Conservation (phyloP, 2,329 filamentous ascomycete species). For the Diaporthe australafricana region DNA sequence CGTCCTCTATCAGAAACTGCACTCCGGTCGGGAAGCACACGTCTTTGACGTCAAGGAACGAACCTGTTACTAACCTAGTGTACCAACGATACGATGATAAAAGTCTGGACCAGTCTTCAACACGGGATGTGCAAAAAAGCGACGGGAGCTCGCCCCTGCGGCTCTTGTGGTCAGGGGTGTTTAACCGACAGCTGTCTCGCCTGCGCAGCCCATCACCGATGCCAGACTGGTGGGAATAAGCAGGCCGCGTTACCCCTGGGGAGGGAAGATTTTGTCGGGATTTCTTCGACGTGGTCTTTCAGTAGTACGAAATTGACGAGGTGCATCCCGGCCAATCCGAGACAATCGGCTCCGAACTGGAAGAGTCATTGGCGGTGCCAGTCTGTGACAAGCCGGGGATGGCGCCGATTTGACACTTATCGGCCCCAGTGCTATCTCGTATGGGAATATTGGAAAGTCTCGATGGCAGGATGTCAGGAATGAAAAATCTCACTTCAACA, state of each 20-base stretch:
- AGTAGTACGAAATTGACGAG: constrained; percentile 3
- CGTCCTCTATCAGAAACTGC: constrained; percentile 6
- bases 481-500: not conserved
- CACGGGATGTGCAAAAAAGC: not conserved
- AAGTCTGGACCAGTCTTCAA: constrained; percentile 14
- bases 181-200: constrained; percentile 7
- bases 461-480: not conserved
- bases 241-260: constrained; percentile 5
- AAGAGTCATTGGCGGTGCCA: not conserved
- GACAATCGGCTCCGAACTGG: constrained; percentile 15
- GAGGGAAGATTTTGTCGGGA: not conserved
- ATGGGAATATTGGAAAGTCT: not conserved
- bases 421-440: not conserved
- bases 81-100: constrained; percentile 1
- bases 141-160: not conserved
- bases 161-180: not conserved
- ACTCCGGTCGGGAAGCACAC: constrained; percentile 10
- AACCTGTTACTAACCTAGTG: not conserved
- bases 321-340: constrained; percentile 19
- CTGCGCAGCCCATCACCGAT: not conserved
- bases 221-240: constrained; percentile 5
- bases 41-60: constrained; percentile 1
- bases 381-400: constrained; percentile 20
- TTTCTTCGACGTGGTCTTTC: not conserved
- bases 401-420: constrained; percentile 16